phyloP scores from a whole-genome alignment of 2,329 filamentous ascomycete genomes.

The Biscogniauxia mediterranea region DNA sequence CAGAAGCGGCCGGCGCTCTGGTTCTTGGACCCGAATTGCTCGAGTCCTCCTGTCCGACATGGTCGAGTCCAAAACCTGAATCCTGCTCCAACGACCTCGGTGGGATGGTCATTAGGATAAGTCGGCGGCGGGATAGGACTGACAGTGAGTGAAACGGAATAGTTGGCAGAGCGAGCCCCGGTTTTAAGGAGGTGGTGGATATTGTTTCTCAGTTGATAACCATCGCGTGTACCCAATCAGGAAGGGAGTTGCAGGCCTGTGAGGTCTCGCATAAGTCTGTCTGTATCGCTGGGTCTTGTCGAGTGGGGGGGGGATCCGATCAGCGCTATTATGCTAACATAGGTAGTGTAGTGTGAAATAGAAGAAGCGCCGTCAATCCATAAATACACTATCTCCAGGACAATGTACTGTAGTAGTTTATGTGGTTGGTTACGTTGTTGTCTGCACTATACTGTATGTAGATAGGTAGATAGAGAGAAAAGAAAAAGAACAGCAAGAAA shows the following conservation, averaged over 20 bases:
- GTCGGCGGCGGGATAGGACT: not conserved
- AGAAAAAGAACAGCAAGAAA: no score
- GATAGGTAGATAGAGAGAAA: no score
- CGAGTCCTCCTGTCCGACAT: constrained; percentile 1
- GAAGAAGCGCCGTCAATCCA: not conserved
- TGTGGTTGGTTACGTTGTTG: no score
- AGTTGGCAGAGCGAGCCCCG: not conserved
- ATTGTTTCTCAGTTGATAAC: constrained; percentile 4
- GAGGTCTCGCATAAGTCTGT: constrained; percentile 4
- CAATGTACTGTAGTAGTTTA: no score
- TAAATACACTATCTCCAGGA: not conserved
- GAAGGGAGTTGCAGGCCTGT: constrained; percentile 1
- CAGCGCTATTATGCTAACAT: not conserved
- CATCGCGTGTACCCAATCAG: constrained; percentile 4
- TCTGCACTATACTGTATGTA: no score
- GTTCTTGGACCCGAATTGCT: constrained; percentile 20
- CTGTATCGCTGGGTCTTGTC: not conserved
- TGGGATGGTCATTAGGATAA: not conserved
- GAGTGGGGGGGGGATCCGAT: not conserved
- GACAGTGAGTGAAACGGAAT: not conserved
- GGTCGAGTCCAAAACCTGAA: not conserved
- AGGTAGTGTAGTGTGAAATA: not conserved
- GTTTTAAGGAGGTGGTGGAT: not conserved
- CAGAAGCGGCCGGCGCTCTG: constrained; percentile 38
- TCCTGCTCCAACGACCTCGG: not conserved